phyloP scores from a whole-genome alignment of 2,329 filamentous ascomycete species.

The Lizonia empirigonia region DNA sequence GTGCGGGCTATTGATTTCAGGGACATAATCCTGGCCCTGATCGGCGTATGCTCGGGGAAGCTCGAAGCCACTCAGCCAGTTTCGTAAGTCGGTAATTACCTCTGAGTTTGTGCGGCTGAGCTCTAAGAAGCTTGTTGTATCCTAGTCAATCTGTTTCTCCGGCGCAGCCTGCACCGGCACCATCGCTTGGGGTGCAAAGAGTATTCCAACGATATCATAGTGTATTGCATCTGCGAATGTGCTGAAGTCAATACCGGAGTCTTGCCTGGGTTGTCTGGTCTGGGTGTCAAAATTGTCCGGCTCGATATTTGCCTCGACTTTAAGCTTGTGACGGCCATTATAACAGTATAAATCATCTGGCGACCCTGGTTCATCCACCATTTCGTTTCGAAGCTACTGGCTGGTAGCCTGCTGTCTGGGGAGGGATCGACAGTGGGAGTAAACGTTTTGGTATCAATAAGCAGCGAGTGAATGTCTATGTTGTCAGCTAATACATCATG shows the following conservation, averaged over 20 bases:
- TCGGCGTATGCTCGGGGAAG: neutral
- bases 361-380: no score
- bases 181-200: neutral
- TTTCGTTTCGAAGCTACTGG: no score
- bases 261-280: neutral
- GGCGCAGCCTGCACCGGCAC: neutral
- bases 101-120: neutral
- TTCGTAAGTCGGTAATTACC: neutral
- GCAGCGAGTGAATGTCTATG: no score
- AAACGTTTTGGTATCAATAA: no score
- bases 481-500: no score
- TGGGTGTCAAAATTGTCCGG: neutral
- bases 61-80: neutral
- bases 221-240: neutral
- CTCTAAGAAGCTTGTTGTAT: neutral
- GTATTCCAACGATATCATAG: neutral
- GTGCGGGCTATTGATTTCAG: neutral
- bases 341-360: slow-evolving; percentile 1
- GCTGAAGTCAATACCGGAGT: neutral
- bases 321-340: neutral
- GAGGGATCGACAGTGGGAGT: no score
- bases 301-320: neutral
- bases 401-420: no score
- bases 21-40: no score
- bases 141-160: neutral